Base-by-base conservation (phyloP, 495 filamentous ascomycete species). In the Aspergillus sparsus region DNA sequence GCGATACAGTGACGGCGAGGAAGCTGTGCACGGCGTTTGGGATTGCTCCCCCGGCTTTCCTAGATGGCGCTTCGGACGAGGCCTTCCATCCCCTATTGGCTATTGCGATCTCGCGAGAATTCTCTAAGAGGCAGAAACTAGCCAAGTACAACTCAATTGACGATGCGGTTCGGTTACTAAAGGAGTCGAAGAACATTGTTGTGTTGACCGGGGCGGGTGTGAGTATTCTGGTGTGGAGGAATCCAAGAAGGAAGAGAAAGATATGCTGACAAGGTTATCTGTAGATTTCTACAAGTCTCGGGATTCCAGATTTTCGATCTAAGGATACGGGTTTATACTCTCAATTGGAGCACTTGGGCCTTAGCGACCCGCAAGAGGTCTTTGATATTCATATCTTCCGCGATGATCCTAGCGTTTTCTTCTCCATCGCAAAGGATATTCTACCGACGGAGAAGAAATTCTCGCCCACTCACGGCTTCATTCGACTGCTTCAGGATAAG, bases 381-480 rank as follows among this genome's bases (percentile, higher is more conserved):
- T 98, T 98, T 66, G 91, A 96, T 70, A 93, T 98, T 57, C 73
- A 84, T 21, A 73, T 91, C 42, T 98, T 98, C 71, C 84, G 84
- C 49, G 84, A 93, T 57, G 90, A 98, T 64, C 94, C 93, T 6
- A 87, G 76, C 54, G 90, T 93, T 58, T 98, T 98, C 79, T 98
- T 95, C 76, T 89, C 85, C 9, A 84, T 98, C 46, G 94, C 94
- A 6, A 89, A 89, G 63, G 92, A 96, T 67, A 97, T 98, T 58
- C 75, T 98, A 7, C 93, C 94, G 2, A 85, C 85, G 7, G 77
- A 80, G 56, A 80, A 77, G 65, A 88, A 86, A 62, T 88, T 83
- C 74, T 92, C 94, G 0, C 94, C 94, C 0, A 97, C 94, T 0
- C 94, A 98, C 74, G 89, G 87, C 42, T 98, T 98, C 76, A 95